These are phyloP conservation scores for Chionographis japonica DNA, from an alignment of 106 monocot genomes.

Conservation along the genomic window DNA sequence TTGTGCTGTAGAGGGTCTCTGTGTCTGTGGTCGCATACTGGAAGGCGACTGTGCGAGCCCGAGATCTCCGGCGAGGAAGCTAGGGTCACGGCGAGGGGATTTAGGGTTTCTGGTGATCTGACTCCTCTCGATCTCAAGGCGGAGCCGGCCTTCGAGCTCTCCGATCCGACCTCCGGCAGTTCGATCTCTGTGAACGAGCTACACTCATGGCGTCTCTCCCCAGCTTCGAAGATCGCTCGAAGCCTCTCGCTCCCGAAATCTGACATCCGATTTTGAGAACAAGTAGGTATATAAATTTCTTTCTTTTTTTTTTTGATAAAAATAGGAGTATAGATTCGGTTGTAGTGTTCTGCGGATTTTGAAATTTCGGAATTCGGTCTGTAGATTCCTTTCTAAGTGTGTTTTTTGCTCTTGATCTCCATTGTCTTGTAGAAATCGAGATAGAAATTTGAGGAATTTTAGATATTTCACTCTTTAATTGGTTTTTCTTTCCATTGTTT, in stretches of 20 bases:
- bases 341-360: not conserved
- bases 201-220: not conserved
- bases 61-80: too few species aligned
- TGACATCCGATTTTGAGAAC: not conserved
- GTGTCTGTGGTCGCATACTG: too few species aligned
- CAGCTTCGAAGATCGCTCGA: constrained; percentile 1
- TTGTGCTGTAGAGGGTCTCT: too few species aligned
- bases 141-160: not conserved
- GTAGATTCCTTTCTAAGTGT: constrained; percentile 8
- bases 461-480: not conserved
- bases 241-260: not conserved
- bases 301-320: not conserved
- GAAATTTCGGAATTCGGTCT: not conserved
- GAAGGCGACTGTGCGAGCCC: too few species aligned
- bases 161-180: not conserved
- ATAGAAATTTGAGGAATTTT: not conserved
- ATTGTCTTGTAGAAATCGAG: not conserved
- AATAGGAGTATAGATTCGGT: not conserved
- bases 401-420: not conserved
- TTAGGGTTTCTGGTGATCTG: too few species aligned
- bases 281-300: not conserved
- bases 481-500: not conserved
- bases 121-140: too few species aligned
- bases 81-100: too few species aligned
- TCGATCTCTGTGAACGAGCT: not conserved